Percentiles rank a stretch among this genome's conserved stretches.
These are phyloP conservation scores for Penstemon eatonii DNA, from an alignment of 257 asterid genomes.

Conservation along the genomic window DNA sequence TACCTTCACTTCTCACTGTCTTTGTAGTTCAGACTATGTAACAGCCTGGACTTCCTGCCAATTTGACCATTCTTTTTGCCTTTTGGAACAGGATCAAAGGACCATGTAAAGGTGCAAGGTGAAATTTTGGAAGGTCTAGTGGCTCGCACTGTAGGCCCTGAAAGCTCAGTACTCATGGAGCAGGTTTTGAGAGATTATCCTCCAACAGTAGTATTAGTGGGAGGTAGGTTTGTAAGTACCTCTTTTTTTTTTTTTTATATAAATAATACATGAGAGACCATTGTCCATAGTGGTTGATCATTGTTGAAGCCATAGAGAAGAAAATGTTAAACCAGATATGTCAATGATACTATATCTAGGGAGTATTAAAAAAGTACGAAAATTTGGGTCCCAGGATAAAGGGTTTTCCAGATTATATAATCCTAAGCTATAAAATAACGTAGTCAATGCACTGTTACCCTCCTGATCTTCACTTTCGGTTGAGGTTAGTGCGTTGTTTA, in stretches of 20 bases:
- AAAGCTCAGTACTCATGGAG: slow-evolving; percentile 74
- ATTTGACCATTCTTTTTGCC: slow-evolving; percentile 20
- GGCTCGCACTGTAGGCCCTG: slow-evolving; percentile 82
- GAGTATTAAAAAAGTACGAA: too few species aligned
- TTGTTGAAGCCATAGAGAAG: background rate
- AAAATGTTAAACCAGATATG: too few species aligned
- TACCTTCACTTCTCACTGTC: background rate
- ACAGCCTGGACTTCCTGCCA: background rate
- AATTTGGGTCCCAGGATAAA: too few species aligned
- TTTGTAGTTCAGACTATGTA: slow-evolving; percentile 6
- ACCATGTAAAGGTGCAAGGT: slow-evolving; percentile 86
- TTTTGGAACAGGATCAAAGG: slow-evolving; percentile 71
- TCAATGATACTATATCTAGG: too few species aligned
- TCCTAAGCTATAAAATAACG: too few species aligned
- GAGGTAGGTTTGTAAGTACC: slow-evolving; percentile 45
- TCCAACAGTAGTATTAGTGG: slow-evolving; percentile 66
- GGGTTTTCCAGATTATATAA: too few species aligned
- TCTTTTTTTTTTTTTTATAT: slow-evolving; percentile 22
- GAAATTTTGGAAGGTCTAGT: slow-evolving; percentile 99
- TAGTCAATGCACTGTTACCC: too few species aligned
- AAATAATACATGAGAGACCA: background rate
- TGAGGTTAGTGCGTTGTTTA: too few species aligned
- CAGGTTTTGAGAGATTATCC: slow-evolving; percentile 75
- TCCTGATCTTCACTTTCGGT: too few species aligned
- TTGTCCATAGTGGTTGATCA: slow-evolving; percentile 10